Conservation (phyloP, 306 rosid genomes). For the Astragalus glycyphyllos region DNA sequence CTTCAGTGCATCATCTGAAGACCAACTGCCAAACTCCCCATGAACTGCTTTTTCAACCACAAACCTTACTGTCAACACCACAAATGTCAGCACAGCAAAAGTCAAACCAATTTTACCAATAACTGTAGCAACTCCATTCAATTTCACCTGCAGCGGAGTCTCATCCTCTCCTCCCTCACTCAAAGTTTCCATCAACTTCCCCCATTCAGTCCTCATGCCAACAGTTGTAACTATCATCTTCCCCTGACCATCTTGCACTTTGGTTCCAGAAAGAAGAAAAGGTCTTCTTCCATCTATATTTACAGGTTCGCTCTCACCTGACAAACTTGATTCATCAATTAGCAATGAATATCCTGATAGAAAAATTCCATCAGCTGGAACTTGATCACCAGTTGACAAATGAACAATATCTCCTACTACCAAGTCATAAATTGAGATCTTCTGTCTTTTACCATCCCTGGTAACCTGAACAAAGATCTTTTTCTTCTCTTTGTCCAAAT, state of each 20-base stretch:
- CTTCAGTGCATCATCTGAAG: slow-evolving; percentile 71
- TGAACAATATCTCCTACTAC: slow-evolving; percentile 92
- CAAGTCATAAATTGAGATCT: slow-evolving; percentile 73
- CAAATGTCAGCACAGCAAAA: slow-evolving; percentile 81
- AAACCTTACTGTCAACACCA: slow-evolving; percentile 69
- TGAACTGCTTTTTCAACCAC: slow-evolving; percentile 62
- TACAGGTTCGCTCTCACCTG: slow-evolving; percentile 95
- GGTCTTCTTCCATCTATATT: slow-evolving; percentile 60
- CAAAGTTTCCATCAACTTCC: slow-evolving; percentile 90
- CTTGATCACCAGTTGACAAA: slow-evolving; percentile 85
- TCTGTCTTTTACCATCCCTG: slow-evolving; percentile 71
- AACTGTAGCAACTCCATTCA: slow-evolving; percentile 90
- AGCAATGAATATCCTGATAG: slow-evolving; percentile 72
- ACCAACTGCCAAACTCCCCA: slow-evolving; percentile 64
- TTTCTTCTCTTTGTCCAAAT: slow-evolving; percentile 85
- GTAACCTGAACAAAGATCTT: slow-evolving; percentile 78
- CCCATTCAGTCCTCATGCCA: slow-evolving; percentile 99
- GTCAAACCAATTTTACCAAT: slow-evolving; percentile 90
- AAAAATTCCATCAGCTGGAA: slow-evolving; percentile 90
- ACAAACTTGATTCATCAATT: slow-evolving; percentile 86
- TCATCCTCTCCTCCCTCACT: slow-evolving; percentile 94
- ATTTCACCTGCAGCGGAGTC: slow-evolving; percentile 95
- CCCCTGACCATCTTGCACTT: slow-evolving; percentile 92
- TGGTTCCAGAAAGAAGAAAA: slow-evolving; percentile 92
- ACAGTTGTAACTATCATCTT: slow-evolving; percentile 90